These are phyloP conservation scores for Moesziomyces sp. DNA, from an alignment of 1,284 basidiomycete species.

Conservation along the genomic window DNA sequence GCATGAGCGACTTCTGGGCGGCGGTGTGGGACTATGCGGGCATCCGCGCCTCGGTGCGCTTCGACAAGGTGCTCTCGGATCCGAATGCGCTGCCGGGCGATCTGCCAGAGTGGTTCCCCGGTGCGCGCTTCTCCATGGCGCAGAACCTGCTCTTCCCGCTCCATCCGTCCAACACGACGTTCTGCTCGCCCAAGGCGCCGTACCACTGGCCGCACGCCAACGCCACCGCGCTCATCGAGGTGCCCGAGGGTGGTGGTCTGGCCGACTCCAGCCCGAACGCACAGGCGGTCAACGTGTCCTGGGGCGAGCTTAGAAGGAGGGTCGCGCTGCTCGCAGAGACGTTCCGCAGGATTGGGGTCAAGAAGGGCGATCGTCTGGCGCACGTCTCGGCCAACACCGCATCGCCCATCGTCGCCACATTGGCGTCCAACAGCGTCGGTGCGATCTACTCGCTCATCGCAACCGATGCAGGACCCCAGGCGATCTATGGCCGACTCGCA, in stretches of 20 bases:
- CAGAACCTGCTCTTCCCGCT: slow-evolving; percentile 53
- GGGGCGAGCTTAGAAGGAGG: slow-evolving; percentile 43
- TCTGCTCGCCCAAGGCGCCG: slow-evolving; percentile 42
- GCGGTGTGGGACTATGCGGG: slow-evolving; percentile 48
- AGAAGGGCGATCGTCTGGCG: slow-evolving; percentile 36
- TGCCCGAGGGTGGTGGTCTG: slow-evolving; percentile 44
- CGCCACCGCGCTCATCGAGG: slow-evolving; percentile 28
- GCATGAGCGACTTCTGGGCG: slow-evolving; percentile 44
- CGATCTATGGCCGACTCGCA: slow-evolving; percentile 51
- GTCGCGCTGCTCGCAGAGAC: slow-evolving; percentile 43
- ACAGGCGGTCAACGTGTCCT: slow-evolving; percentile 25
- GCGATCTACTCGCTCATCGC: slow-evolving; percentile 52
- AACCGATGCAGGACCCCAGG: slow-evolving; percentile 46
- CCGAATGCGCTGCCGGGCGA: slow-evolving; percentile 45
- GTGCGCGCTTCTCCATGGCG: slow-evolving; percentile 39
- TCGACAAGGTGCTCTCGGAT: slow-evolving; percentile 36
- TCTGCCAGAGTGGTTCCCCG: slow-evolving; percentile 44
- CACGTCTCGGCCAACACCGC: slow-evolving; percentile 44
- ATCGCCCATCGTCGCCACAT: slow-evolving; percentile 27
- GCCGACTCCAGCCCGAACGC: slow-evolving; percentile 9
- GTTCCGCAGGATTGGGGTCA: slow-evolving; percentile 33
- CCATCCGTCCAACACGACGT: slow-evolving; percentile 45
- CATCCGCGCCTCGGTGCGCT: slow-evolving; percentile 33
- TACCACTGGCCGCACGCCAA: slow-evolving; percentile 38
- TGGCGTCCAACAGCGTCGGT: slow-evolving; percentile 49